Conservation (phyloP, 192 early-diverging fungal genomes). For the Physocladia obscura region DNA sequence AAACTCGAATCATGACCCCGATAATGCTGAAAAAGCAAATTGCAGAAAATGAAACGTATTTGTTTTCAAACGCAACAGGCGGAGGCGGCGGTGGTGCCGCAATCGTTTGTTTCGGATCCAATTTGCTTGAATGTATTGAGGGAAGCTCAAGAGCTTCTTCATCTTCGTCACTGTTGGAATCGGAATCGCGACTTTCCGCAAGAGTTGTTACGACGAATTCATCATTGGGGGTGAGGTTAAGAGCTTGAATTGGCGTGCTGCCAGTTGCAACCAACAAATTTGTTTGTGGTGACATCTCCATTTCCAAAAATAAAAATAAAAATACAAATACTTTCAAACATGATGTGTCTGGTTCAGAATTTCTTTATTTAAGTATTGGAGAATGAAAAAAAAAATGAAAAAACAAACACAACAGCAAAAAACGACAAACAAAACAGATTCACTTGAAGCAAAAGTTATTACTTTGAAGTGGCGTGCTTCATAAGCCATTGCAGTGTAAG, state of each 20-base stretch:
- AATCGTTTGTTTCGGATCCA: too few species aligned
- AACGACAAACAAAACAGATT: not conserved
- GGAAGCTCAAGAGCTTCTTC: too few species aligned
- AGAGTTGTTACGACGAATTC: too few species aligned
- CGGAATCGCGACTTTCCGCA: too few species aligned
- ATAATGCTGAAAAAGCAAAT: slow-evolving; percentile 4
- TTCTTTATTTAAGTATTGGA: not conserved
- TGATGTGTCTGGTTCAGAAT: not conserved
- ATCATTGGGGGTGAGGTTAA: too few species aligned
- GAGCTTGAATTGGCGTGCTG: too few species aligned
- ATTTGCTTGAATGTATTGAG: too few species aligned
- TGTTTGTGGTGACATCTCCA: too few species aligned
- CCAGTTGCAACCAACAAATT: too few species aligned
- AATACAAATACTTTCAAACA: too few species aligned
- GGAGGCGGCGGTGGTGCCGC: not conserved
- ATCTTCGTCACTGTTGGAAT: too few species aligned
- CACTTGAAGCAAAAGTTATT: not conserved
- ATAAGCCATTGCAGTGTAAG: slow-evolving; percentile 95
- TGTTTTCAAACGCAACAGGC: not conserved
- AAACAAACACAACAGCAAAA: slow-evolving; percentile 1
- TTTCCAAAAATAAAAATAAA: too few species aligned
- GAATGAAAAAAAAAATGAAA: not conserved
- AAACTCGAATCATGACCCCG: slow-evolving; percentile 14
- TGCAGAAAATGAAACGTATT: not conserved
- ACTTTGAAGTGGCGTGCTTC: slow-evolving; percentile 58